Evolutionary conservation across 169 alveolate genomes (phyloP).

Genomic region (Eimeria acervulina): DNA sequence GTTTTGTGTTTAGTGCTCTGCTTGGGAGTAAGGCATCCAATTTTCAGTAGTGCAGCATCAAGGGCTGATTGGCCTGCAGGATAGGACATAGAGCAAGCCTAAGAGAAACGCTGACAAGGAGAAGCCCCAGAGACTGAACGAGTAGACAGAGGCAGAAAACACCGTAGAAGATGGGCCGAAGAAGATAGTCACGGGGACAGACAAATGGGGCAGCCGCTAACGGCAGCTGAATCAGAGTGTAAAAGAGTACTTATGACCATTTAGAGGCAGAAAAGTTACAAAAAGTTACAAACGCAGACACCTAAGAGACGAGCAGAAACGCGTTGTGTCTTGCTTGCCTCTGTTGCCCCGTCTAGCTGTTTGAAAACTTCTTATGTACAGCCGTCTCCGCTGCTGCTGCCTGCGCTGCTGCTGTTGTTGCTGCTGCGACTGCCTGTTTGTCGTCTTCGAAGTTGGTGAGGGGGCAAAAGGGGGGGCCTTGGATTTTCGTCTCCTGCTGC

Average conservation of each 20-base stretch:
- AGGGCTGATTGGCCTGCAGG: background rate
- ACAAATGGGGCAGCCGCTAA: background rate
- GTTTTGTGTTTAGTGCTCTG: background rate
- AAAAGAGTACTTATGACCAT: no score
- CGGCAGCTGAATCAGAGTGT: no score
- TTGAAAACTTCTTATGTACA: background rate
- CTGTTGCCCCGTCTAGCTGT: background rate
- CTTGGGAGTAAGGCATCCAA: background rate
- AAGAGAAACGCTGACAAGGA: background rate
- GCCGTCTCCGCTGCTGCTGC: slow-evolving; percentile 7
- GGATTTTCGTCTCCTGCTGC: background rate
- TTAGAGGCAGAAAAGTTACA: no score
- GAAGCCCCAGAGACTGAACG: background rate
- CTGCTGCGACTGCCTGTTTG: background rate
- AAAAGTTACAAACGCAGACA: no score
- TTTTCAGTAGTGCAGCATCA: background rate
- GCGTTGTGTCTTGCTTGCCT: background rate
- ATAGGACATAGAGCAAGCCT: background rate
- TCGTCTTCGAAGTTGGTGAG: background rate
- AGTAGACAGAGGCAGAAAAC: background rate
- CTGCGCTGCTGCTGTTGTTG: slow-evolving; percentile 26
- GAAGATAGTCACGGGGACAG: background rate
- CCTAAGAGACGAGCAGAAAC: no score
- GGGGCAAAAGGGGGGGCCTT: background rate
- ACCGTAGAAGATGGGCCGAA: background rate